Percentiles rank a stretch among this genome's conserved stretches.
Conservation (phyloP, 176 grass and related monocot species). For the Lolium perenne region DNA sequence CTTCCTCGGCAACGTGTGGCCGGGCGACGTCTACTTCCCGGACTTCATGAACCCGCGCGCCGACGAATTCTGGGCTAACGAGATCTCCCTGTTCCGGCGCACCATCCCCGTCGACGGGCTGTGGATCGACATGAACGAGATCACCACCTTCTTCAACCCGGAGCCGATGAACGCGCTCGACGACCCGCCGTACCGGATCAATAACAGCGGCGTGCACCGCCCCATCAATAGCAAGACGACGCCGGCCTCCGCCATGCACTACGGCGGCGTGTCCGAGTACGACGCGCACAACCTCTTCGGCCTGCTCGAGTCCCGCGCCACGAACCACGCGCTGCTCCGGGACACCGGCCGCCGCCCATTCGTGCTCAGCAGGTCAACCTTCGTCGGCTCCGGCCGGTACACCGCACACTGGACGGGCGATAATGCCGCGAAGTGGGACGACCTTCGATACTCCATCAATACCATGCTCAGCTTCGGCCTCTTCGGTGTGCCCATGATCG, state of each 20-base stretch:
- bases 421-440: conserved; percentile 52
- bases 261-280: conserved; percentile 70
- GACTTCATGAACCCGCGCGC: conserved; percentile 76
- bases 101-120: conserved; percentile 79
- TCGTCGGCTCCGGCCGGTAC: conserved; percentile 74
- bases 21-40: conserved; percentile 76
- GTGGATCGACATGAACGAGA: conserved; percentile 95
- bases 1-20: conserved; percentile 80
- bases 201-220: conserved; percentile 58
- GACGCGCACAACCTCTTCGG: conserved; percentile 81
- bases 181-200: conserved; percentile 76
- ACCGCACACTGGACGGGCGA: conserved; percentile 82
- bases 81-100: conserved; percentile 63
- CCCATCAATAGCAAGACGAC: conserved; percentile 62
- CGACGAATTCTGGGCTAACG: conserved; percentile 57
- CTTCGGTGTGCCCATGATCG: conserved; percentile 83
- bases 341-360: conserved; percentile 74
- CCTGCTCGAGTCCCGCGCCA: conserved; percentile 66
- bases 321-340: conserved; percentile 46
- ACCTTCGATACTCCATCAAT: conserved; percentile 69
- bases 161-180: conserved; percentile 54
- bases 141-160: conserved; percentile 72
- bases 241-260: conserved; percentile 67
- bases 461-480: conserved; percentile 72
- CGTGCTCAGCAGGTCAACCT: conserved; percentile 73